Evolutionary conservation across 257 asterid genomes (phyloP), one percentile per base, ranked within the genome.

Genomic region (Haberlea rhodopensis): DNA sequence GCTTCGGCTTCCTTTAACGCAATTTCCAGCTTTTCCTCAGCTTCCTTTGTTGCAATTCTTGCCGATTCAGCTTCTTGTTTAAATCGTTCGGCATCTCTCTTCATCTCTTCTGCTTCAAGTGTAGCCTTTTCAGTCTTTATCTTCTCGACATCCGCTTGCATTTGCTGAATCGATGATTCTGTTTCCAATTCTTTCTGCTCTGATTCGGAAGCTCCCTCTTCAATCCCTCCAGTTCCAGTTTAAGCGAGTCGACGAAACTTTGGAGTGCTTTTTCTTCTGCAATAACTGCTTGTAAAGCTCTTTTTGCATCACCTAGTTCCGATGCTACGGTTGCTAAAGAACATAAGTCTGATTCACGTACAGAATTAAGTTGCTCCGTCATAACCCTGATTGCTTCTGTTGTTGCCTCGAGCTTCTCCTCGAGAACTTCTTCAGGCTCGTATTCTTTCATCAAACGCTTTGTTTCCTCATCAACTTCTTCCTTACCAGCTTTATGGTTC

Each of bases 381-480:
- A 88, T 55, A 46, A 78, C 84, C 63, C 66, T 67, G 56, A 85
- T 71, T 0, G 82, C 84, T 61, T 82, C 82, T 5, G 65, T 73
- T 1, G 95, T 83, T 76, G 63, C 85, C 40, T 85, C 89, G 0
- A 85, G 89, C 75, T 80, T 83, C 68, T 76, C 84, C 57, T 80
- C 78, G 7, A 83, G 80, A 29, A 60, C 57, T 37, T 83, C 83
- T 13, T 61, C 67, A 15, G 79, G 72, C 59, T 63, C 77, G 7
- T 61, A 63, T 61, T 76, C 87, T 19, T 79, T 83, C 25, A 66
- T 79, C 71, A 86, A 64, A 45, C 69, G 21, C 68, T 62, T 52
- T 63, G 80, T 72, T 59, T 80, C 79, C 29, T 60, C 73, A 2
- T 79, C 81, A 7, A 78, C 71, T 48, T 73, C 73, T 27, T 80